Conservation (phyloP, 306 rosid species). For the Sechiopsis laciniata region DNA sequence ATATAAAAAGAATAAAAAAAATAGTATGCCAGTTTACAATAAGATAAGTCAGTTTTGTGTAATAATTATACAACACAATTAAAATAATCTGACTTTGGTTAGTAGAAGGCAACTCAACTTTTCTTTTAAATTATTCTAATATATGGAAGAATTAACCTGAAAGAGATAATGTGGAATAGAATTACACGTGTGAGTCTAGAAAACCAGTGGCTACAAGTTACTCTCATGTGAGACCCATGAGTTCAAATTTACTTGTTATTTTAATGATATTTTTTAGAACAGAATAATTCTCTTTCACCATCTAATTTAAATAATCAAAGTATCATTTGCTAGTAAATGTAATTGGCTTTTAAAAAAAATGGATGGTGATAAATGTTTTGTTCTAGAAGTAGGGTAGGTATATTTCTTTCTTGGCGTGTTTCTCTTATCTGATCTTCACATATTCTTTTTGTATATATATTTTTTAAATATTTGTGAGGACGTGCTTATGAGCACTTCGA, state of each 20-base stretch:
- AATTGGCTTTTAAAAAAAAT: background rate
- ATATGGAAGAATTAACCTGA: background rate
- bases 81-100: slow-evolving; percentile 16
- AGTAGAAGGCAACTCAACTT: slow-evolving; percentile 8
- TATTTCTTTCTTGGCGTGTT: background rate
- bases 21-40: background rate
- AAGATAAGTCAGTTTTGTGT: background rate
- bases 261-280: background rate
- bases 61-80: background rate
- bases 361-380: slow-evolving; percentile 4
- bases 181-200: background rate
- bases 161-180: background rate
- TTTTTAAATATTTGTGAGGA: too few relatives aligned
- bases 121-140: background rate
- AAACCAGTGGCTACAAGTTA: slow-evolving; percentile 12
- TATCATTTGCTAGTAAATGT: background rate
- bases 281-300: background rate
- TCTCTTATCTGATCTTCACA: background rate
- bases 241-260: background rate
- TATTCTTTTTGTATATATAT: background rate
- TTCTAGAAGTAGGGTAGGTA: background rate
- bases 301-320: background rate
- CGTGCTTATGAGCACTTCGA: too few relatives aligned
- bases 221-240: slow-evolving; percentile 16
- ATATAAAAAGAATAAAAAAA: too few relatives aligned